These are phyloP conservation scores for Urostyla sp. DNA, from an alignment of 73 alveolate genomes.

Conservation along the genomic window DNA sequence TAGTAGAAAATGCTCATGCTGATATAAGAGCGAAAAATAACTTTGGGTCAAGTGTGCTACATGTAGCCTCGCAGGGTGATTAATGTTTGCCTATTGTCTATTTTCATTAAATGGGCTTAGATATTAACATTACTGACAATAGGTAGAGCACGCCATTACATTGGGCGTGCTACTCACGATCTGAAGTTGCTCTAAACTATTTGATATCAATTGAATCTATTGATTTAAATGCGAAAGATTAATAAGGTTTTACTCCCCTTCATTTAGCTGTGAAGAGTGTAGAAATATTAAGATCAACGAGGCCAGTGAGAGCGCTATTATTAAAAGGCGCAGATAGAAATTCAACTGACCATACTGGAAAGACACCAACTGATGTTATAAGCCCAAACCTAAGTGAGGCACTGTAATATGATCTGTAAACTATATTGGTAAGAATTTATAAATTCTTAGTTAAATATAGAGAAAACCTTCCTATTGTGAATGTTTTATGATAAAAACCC, in stretches of 20 bases:
- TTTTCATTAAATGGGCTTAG: slow-evolving; percentile 70
- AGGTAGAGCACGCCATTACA: slow-evolving; percentile 94
- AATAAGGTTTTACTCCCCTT: slow-evolving; percentile 89
- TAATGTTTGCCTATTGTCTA: slow-evolving; percentile 80
- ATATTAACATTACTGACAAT: slow-evolving; percentile 72
- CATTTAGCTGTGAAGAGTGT: slow-evolving; percentile 91
- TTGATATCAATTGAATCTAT: slow-evolving; percentile 84
- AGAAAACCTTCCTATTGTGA: slow-evolving; percentile 12
- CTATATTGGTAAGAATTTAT: slow-evolving; percentile 4
- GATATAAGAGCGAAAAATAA: slow-evolving; percentile 61
- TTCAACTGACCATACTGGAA: slow-evolving; percentile 70
- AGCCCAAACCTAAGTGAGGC: slow-evolving; percentile 52
- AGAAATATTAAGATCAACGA: slow-evolving; percentile 56
- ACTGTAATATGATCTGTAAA: slow-evolving; percentile 14
- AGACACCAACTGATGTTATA: slow-evolving; percentile 75
- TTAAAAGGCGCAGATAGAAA: slow-evolving; percentile 85
- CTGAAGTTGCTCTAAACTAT: slow-evolving; percentile 89
- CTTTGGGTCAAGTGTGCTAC: slow-evolving; percentile 80
- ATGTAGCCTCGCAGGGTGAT: slow-evolving; percentile 96
- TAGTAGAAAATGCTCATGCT: slow-evolving; percentile 67
- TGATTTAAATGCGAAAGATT: slow-evolving; percentile 78
- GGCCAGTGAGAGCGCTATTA: slow-evolving; percentile 86
- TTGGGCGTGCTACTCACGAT: slow-evolving; percentile 96
- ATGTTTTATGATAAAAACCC: slow-evolving; percentile 45
- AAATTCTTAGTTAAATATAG: not conserved